A percentile compares a stretch with the other conserved stretches of the same genome.
Conservation (phyloP, 257 asterid species). For the Solanum habrochaites region DNA sequence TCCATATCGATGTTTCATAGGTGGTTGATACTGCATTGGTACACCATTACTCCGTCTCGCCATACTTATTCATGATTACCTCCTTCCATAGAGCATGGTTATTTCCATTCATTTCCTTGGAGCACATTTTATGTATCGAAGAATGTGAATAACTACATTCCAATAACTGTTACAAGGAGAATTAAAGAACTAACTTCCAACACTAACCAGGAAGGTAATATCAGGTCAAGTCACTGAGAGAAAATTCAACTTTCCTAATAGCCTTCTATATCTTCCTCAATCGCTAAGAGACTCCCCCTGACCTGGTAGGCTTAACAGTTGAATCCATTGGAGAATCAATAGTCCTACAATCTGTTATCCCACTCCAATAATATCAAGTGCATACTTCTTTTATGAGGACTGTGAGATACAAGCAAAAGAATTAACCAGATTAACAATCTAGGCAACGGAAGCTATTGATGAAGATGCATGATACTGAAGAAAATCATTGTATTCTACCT, state of each 20-base stretch:
- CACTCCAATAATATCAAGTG: neutral
- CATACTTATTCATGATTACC: no score
- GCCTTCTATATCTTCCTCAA: neutral
- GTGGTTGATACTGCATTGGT: no score
- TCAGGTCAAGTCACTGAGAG: neutral
- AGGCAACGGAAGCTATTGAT: neutral
- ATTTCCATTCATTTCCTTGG: neutral
- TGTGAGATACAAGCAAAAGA: neutral
- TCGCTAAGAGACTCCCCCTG: neutral
- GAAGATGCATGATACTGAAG: neutral
- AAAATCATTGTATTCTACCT: neutral
- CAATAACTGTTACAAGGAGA: neutral
- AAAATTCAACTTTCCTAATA: neutral
- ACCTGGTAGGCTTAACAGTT: neutral
- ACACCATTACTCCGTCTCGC: no score
- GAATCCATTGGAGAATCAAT: neutral
- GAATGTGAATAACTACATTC: neutral
- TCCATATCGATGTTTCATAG: no score
- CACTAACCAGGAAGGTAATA: neutral
- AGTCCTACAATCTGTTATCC: neutral
- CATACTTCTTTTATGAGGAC: neutral
- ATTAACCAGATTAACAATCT: neutral
- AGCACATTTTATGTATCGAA: neutral
- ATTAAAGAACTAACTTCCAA: neutral
- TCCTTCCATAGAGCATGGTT: no score